phyloP scores from a whole-genome alignment of 495 filamentous ascomycete species.

The Talaromyces borbonicus region DNA sequence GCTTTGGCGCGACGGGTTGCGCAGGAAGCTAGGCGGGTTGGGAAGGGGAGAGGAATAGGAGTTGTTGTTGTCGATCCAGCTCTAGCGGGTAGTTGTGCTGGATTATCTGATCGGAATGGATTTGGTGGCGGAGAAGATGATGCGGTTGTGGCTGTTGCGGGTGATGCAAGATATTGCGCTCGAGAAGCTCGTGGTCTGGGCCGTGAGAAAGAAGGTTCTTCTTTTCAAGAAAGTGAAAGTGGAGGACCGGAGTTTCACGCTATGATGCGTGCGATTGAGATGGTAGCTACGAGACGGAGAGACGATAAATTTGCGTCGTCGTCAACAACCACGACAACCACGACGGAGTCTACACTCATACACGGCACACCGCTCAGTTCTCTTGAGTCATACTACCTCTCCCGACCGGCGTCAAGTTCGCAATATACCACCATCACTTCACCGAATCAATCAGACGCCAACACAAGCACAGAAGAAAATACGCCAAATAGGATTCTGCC shows the following conservation, averaged over 20 bases:
- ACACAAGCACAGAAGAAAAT: background rate
- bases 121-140: constrained; percentile 19
- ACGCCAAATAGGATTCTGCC: constrained; percentile 27
- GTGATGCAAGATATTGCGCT: constrained; percentile 60
- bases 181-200: background rate
- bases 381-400: constrained; percentile 30
- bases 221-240: constrained; percentile 21
- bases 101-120: constrained; percentile 10
- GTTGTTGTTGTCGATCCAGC: constrained; percentile 69
- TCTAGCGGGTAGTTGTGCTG: constrained; percentile 15
- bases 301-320: constrained; percentile 9
- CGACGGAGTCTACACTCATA: background rate
- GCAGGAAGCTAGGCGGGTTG: constrained; percentile 39
- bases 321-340: constrained; percentile 1
- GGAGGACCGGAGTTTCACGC: constrained; percentile 77
- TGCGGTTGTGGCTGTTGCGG: constrained; percentile 59
- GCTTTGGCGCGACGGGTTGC: constrained; percentile 57
- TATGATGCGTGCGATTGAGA: constrained; percentile 75
- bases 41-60: constrained; percentile 60
- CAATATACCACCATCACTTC: background rate
- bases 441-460: background rate
- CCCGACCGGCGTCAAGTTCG: constrained; percentile 11
- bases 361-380: constrained; percentile 19
- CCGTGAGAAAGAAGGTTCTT: constrained; percentile 9
- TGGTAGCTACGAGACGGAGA: constrained; percentile 60